Evolutionary conservation across 352 stramenopile genomes (phyloP).

Genomic region (Phytophthora capsici): DNA sequence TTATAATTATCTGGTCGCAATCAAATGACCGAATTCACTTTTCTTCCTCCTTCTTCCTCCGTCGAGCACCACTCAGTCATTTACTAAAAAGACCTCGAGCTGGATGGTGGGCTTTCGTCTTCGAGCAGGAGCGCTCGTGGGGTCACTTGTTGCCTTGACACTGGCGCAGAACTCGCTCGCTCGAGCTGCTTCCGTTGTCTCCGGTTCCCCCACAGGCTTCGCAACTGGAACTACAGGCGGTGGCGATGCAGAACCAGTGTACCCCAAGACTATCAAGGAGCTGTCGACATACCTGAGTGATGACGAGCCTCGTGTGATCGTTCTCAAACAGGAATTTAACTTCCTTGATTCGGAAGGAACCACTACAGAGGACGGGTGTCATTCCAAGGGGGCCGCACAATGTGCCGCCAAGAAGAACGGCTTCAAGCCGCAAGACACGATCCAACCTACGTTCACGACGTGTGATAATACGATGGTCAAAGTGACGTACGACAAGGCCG

Average conservation of each 20-base stretch:
- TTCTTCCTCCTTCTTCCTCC: background rate
- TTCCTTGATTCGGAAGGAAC: slow-evolving; percentile 49
- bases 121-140: background rate
- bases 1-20: no score
- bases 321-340: slow-evolving; percentile 35
- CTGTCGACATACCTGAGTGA: slow-evolving; percentile 27
- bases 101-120: slow-evolving; percentile 6
- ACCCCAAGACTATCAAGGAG: slow-evolving; percentile 30
- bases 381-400: slow-evolving; percentile 34
- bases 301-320: slow-evolving; percentile 31
- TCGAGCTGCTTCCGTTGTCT: background rate
- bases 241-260: slow-evolving; percentile 24
- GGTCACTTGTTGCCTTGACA: background rate
- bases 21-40: background rate
- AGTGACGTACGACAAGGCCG: slow-evolving; percentile 21
- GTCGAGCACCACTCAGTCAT: slow-evolving; percentile 9
- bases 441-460: slow-evolving; percentile 19
- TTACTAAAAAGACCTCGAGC: slow-evolving; percentile 1
- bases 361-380: slow-evolving; percentile 50
- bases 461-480: slow-evolving; percentile 38
- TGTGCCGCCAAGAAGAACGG: slow-evolving; percentile 58
- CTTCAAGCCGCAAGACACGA: slow-evolving; percentile 49
- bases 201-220: background rate
- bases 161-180: background rate
- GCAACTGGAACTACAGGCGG: slow-evolving; percentile 19